phyloP scores from a whole-genome alignment of 345 rosid species.

The Viola odorata region DNA sequence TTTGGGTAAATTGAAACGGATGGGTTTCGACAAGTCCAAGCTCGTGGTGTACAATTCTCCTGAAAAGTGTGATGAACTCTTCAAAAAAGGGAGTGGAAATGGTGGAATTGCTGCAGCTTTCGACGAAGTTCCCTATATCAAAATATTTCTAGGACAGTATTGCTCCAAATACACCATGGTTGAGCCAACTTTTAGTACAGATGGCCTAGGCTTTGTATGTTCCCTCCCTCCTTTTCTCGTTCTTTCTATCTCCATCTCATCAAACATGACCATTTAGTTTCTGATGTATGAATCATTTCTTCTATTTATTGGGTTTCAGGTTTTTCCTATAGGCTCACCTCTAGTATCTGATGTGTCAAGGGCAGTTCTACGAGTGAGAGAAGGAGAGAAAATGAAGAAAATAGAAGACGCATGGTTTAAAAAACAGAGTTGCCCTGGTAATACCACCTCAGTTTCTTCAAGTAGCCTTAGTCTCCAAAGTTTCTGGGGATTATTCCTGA shows the following conservation, averaged over 20 bases:
- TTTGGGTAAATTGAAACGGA: slow-evolving; percentile 19
- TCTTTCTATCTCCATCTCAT: slow-evolving; percentile 2
- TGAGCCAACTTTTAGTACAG: slow-evolving; percentile 8
- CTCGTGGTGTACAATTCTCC: slow-evolving; percentile 10
- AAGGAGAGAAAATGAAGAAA: slow-evolving; percentile 16
- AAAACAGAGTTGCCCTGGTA: neutral
- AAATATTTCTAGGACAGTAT: slow-evolving; percentile 32
- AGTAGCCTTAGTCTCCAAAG: neutral
- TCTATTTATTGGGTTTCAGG: slow-evolving; percentile 7
- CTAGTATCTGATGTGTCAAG: slow-evolving; percentile 20
- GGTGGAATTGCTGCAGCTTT: slow-evolving; percentile 28
- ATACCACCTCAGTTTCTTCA: neutral
- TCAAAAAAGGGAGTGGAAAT: slow-evolving; percentile 8
- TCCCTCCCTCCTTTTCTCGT: neutral
- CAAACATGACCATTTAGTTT: slow-evolving; percentile 9
- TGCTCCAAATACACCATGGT: slow-evolving; percentile 15
- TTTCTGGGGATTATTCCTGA: slow-evolving; percentile 19
- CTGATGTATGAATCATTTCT: neutral
- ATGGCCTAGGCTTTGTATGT: slow-evolving; percentile 17
- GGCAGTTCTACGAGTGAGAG: slow-evolving; percentile 17
- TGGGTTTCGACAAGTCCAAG: slow-evolving; percentile 16
- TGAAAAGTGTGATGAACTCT: slow-evolving; percentile 24
- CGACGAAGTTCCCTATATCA: slow-evolving; percentile 41
- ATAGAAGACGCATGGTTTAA: slow-evolving; percentile 17
- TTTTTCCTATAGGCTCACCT: slow-evolving; percentile 20